A percentile compares a stretch with the other conserved stretches of the same genome.
phyloP scores from a whole-genome alignment of 1,139 yeast species.

The Sugiyamaella xylanicola region DNA sequence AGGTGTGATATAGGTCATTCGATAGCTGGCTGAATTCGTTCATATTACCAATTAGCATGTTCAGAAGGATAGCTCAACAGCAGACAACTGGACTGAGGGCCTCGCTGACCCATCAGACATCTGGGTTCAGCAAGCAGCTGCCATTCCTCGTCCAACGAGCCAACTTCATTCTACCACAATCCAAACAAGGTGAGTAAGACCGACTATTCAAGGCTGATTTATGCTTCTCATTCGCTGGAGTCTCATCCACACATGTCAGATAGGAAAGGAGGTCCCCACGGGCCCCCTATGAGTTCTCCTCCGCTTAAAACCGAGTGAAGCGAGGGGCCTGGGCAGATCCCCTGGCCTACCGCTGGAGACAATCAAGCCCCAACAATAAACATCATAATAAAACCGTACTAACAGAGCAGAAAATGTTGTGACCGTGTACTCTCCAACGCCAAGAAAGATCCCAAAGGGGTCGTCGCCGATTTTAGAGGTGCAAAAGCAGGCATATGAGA shows the following conservation, averaged over 20 bases:
- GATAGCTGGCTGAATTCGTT: neutral
- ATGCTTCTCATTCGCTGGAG: no score
- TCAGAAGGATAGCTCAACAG: constrained; percentile 14
- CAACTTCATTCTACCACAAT: constrained; percentile 13
- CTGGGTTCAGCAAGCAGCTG: neutral
- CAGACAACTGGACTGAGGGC: constrained; percentile 3
- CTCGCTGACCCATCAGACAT: neutral
- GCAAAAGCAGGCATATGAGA: constrained; percentile 53
- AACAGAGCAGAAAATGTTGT: constrained; percentile 35
- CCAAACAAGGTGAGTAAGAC: constrained; percentile 12
- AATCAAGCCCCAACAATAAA: no score
- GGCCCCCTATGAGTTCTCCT: no score
- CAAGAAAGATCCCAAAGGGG: constrained; percentile 47
- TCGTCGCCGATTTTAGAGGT: constrained; percentile 51
- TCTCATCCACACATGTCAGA: no score
- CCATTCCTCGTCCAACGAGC: constrained; percentile 16
- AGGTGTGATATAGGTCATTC: neutral
- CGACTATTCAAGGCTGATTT: neutral
- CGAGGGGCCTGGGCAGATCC: no score
- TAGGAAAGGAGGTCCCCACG: no score
- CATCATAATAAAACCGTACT: neutral
- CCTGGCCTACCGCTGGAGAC: no score
- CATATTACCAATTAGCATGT: constrained; percentile 6
- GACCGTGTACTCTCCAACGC: constrained; percentile 40
- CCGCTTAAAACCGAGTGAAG: neutral